Evolutionary conservation across 768 basidiomycete species (phyloP), one percentile per base, ranked within the genome.

Genomic region (Lepiota venenata): DNA sequence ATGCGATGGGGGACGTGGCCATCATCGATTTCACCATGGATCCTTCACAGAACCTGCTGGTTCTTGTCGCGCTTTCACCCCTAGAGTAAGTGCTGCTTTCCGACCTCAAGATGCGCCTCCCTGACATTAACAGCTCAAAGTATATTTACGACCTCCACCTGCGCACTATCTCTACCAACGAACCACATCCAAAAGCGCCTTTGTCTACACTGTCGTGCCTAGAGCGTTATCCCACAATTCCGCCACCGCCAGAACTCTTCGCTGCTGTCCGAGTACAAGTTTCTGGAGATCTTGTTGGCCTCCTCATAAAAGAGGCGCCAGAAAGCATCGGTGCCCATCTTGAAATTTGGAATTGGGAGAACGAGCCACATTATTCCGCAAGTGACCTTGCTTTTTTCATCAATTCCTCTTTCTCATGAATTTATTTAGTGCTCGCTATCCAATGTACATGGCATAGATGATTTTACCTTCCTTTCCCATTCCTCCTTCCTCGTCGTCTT

Each of bases 11-110:
- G 11, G 72, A 74, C 36, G 48, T 76, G 18, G 71, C 66, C 41
- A 73, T 80, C 53, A 71, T 80, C 21, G 81, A 84, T 57, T 81
- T 83, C 47, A 80, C 81, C 0, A 81, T 83, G 74, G 80, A 80
- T 65, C 79, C 78, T 10, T 68, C 73, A 4, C 79, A 81, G 64
- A 79, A 83, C 63, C 62, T 84, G 3, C 67, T 82, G 14, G 76
- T 80, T 11, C 72, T 83, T 11, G 74, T 82, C 14, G 69, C 74
- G 2, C 65, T 76, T 10, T 70, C 77, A 0, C 67, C 74, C 36
- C 60, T 66, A 20, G 67, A 71, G 80, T 80, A 61, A 56, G 78
- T 64, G 11, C 22, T 42, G 15, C 20, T 51, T 29, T 45, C 7
- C 14, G 15, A 14, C 42, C 16, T 25, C 40, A 44, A 46, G 40